phyloP scores from a whole-genome alignment of 1,284 basidiomycete species.

The Wallemia ichthyophaga region DNA sequence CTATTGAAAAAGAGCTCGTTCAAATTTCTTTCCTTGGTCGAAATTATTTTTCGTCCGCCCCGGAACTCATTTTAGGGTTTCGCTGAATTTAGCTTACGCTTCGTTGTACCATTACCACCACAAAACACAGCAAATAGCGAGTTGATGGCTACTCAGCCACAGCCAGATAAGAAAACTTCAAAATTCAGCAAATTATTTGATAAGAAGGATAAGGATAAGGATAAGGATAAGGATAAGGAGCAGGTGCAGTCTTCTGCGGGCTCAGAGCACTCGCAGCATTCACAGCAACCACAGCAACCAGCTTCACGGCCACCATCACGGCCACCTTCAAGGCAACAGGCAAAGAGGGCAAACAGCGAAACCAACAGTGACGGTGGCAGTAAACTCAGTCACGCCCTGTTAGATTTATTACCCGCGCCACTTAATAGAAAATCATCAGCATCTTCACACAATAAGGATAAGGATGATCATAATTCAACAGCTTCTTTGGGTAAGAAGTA shows the following conservation, averaged over 20 bases:
- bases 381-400: not conserved
- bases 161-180: not conserved
- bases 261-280: not conserved
- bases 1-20: too few relatives aligned
- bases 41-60: too few relatives aligned
- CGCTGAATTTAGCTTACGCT: too few relatives aligned
- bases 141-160: not conserved
- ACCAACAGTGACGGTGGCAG: not conserved
- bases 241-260: not conserved
- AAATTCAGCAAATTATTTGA: not conserved
- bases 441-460: not conserved
- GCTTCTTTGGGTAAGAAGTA: conserved; percentile 48
- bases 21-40: too few relatives aligned
- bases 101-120: too few relatives aligned
- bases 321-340: not conserved
- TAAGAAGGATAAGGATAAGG: not conserved
- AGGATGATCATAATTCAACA: not conserved
- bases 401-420: not conserved
- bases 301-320: not conserved
- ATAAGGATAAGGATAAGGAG: too few relatives aligned
- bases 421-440: not conserved
- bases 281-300: not conserved
- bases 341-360: not conserved
- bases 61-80: too few relatives aligned
- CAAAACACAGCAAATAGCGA: not conserved